Evolutionary conservation across 2,329 filamentous ascomycete genomes (phyloP).

Genomic region (Sarocladium strictum): DNA sequence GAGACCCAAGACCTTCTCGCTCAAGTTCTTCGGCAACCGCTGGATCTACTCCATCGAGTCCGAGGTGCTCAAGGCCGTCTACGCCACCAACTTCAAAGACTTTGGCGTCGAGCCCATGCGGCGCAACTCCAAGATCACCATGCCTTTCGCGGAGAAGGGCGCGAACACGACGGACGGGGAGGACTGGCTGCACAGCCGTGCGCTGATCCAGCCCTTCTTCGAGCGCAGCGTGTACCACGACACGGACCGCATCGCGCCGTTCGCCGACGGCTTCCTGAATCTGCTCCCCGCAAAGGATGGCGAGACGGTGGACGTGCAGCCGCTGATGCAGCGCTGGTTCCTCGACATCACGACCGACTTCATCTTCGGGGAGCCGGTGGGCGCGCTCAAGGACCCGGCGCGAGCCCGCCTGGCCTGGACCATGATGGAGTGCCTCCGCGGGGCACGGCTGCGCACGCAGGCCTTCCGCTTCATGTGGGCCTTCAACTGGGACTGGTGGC

Average conservation of each 20-base stretch:
- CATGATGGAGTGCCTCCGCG: constrained; percentile 14
- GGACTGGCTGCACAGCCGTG: constrained; percentile 16
- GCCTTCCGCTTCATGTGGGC: constrained; percentile 15
- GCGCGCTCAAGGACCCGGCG: constrained; percentile 13
- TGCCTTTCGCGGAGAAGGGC: constrained; percentile 16
- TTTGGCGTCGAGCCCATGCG: constrained; percentile 17
- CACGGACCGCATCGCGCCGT: constrained; percentile 14
- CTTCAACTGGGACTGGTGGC: constrained; percentile 17
- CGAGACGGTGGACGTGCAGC: constrained; percentile 14
- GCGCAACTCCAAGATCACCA: constrained; percentile 13
- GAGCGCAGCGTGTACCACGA: constrained; percentile 16
- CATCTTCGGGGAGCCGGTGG: constrained; percentile 14
- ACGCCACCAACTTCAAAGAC: constrained; percentile 16
- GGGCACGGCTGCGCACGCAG: constrained; percentile 13
- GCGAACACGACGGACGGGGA: constrained; percentile 14
- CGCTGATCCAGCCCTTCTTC: constrained; percentile 17
- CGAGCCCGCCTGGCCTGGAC: constrained; percentile 14
- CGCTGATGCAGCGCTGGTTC: constrained; percentile 15
- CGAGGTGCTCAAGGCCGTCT: constrained; percentile 18
- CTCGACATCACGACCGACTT: constrained; percentile 15
- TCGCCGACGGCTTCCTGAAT: constrained; percentile 11
- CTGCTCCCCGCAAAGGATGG: constrained; percentile 15
- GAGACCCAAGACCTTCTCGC: constrained; percentile 16
- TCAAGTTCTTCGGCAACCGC: constrained; percentile 16
- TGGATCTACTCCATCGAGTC: constrained; percentile 17